A percentile compares a stretch with the other conserved stretches of the same genome.
phyloP scores from a whole-genome alignment of 192 early-diverging fungal species.

The Phycomyces blakesleeanus region DNA sequence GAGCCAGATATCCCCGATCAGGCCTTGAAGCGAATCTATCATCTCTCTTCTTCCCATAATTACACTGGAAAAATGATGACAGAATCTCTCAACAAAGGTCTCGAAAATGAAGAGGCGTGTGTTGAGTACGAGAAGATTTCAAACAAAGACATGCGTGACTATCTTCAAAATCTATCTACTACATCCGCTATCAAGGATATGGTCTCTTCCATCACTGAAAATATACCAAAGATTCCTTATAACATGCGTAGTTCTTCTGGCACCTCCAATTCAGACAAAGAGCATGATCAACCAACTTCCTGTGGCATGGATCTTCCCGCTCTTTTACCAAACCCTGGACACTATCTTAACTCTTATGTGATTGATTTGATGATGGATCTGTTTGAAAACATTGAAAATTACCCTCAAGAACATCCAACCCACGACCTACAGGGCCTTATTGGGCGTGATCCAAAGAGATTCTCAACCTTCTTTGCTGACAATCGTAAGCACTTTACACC shows the following conservation, averaged over 20 bases:
- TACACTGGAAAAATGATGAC: background rate
- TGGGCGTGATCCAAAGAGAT: background rate
- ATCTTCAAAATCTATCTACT: background rate
- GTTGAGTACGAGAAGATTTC: background rate
- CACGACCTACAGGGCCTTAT: background rate
- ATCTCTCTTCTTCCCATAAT: background rate
- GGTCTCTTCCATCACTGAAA: background rate
- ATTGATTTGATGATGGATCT: background rate
- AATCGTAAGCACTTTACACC: background rate
- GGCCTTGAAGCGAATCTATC: slow-evolving; percentile 7
- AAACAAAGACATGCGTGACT: background rate
- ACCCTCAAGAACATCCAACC: background rate
- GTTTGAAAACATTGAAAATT: background rate
- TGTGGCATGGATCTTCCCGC: background rate
- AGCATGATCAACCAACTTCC: background rate
- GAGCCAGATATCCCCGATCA: background rate
- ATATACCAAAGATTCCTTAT: background rate
- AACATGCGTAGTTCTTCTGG: background rate
- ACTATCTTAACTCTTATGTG: background rate
- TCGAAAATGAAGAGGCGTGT: background rate
- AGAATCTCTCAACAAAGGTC: background rate
- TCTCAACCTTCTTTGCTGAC: background rate
- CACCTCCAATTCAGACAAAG: too few relatives aligned
- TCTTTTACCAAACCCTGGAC: background rate
- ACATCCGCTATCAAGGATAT: background rate